These are phyloP conservation scores for Sphaceloma murrayae DNA, from an alignment of 2,329 filamentous ascomycete species.

Conservation along the genomic window DNA sequence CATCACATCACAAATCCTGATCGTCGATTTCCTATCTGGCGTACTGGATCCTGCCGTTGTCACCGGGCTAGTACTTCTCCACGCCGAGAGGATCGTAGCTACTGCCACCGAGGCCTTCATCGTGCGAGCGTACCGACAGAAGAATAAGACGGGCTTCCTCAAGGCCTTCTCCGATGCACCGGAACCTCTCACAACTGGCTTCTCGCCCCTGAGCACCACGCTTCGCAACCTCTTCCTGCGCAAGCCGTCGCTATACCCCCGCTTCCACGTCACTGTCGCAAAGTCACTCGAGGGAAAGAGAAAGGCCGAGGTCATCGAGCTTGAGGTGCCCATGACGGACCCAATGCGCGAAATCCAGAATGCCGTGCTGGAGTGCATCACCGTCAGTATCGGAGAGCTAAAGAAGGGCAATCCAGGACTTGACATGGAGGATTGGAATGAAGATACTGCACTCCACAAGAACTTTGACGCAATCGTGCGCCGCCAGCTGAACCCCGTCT, in stretches of 20 bases:
- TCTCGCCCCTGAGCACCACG: slow-evolving; percentile 78
- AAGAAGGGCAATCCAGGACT: slow-evolving; percentile 83
- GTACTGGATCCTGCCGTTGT: slow-evolving; percentile 74
- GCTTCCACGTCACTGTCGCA: slow-evolving; percentile 86
- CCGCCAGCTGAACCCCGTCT: slow-evolving; percentile 86
- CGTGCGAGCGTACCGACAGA: slow-evolving; percentile 81
- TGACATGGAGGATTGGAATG: slow-evolving; percentile 94
- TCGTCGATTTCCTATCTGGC: slow-evolving; percentile 83
- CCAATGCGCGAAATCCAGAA: slow-evolving; percentile 89
- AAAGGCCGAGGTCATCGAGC: slow-evolving; percentile 92
- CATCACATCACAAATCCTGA: slow-evolving; percentile 88
- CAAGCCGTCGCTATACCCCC: slow-evolving; percentile 82
- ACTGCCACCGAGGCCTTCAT: slow-evolving; percentile 94
- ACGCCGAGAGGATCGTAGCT: slow-evolving; percentile 75
- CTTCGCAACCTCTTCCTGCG: slow-evolving; percentile 86
- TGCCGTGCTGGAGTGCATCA: slow-evolving; percentile 90
- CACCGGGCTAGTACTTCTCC: slow-evolving; percentile 76
- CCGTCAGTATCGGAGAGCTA: slow-evolving; percentile 85
- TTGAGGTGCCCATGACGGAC: slow-evolving; percentile 93
- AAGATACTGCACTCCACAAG: slow-evolving; percentile 83
- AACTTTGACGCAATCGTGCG: slow-evolving; percentile 86
- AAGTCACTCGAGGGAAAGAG: slow-evolving; percentile 81
- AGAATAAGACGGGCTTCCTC: slow-evolving; percentile 86
- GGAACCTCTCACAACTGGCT: slow-evolving; percentile 80
- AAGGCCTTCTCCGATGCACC: slow-evolving; percentile 95